Evolutionary conservation across 2,329 filamentous ascomycete genomes (phyloP).

Genomic region (Phialophora tarda): DNA sequence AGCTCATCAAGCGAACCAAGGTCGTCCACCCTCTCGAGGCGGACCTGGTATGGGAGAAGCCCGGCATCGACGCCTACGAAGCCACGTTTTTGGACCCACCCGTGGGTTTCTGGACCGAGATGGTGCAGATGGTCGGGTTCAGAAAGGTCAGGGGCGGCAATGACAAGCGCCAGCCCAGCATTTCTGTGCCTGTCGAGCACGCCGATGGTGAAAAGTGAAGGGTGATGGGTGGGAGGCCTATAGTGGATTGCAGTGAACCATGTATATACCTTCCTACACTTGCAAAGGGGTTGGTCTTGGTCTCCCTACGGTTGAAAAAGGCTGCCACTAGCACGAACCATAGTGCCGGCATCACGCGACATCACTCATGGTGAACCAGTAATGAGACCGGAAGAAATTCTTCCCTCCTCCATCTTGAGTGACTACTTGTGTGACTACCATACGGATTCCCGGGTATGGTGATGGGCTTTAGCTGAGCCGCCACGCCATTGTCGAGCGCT

Average conservation of each 20-base stretch:
- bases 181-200: neutral
- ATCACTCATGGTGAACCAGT: neutral
- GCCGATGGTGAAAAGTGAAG: neutral
- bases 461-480: neutral
- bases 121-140: constrained; percentile 37
- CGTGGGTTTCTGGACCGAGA: constrained; percentile 42
- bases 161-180: constrained; percentile 11
- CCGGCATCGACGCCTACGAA: constrained; percentile 64
- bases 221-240: neutral
- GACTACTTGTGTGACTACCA: neutral
- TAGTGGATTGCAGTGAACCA: neutral
- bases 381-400: neutral
- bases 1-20: constrained; percentile 42
- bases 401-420: no score
- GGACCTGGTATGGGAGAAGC: constrained; percentile 68
- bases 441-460: neutral
- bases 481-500: no score
- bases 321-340: neutral
- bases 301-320: neutral
- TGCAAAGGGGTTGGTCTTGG: neutral
- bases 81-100: constrained; percentile 57
- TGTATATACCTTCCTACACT: neutral
- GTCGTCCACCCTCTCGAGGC: constrained; percentile 17
- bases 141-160: constrained; percentile 20
- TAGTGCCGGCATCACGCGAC: neutral